These are phyloP conservation scores for Dryas alaskensis DNA, from an alignment of 306 rosid species.

Conservation along the genomic window DNA sequence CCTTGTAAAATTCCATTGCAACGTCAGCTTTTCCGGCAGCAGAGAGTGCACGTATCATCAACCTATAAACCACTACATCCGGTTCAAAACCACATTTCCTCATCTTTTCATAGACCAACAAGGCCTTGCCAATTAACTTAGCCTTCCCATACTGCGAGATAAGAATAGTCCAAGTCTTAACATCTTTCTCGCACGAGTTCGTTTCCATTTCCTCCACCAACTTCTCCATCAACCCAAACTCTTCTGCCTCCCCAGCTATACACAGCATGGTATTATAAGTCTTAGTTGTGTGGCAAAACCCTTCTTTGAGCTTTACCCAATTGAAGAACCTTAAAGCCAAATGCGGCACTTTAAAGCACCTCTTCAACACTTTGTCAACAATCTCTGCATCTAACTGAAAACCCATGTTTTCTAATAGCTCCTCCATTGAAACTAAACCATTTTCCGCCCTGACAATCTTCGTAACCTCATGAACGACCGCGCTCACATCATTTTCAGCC, in stretches of 20 bases:
- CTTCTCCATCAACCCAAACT: conserved; percentile 57
- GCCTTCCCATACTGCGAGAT: conserved; percentile 64
- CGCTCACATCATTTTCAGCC: conserved; percentile 49
- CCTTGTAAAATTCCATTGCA: conserved; percentile 84
- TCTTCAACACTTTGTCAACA: conserved; percentile 72
- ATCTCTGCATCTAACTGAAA: conserved; percentile 45
- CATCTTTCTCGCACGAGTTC: conserved; percentile 44
- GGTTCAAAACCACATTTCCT: conserved; percentile 57
- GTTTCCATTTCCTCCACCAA: conserved; percentile 69
- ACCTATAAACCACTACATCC: conserved; percentile 58
- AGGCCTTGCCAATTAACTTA: conserved; percentile 55
- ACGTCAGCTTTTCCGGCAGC: conserved; percentile 61
- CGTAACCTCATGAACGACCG: conserved; percentile 51
- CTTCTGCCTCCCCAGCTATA: conserved; percentile 79
- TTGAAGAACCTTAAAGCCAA: conserved; percentile 65
- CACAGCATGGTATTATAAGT: conserved; percentile 61
- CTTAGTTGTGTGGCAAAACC: conserved; percentile 48
- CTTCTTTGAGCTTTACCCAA: conserved; percentile 61
- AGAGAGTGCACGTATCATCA: conserved; percentile 55
- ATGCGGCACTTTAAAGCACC: conserved; percentile 72
- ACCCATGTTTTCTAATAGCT: conserved; percentile 44
- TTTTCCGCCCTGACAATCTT: conserved; percentile 42
- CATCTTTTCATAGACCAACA: conserved; percentile 59
- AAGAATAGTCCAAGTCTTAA: conserved; percentile 82
- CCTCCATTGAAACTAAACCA: conserved; percentile 51